phyloP scores from a whole-genome alignment of 2,329 filamentous ascomycete species.

The Neonectria neomacrospora region DNA sequence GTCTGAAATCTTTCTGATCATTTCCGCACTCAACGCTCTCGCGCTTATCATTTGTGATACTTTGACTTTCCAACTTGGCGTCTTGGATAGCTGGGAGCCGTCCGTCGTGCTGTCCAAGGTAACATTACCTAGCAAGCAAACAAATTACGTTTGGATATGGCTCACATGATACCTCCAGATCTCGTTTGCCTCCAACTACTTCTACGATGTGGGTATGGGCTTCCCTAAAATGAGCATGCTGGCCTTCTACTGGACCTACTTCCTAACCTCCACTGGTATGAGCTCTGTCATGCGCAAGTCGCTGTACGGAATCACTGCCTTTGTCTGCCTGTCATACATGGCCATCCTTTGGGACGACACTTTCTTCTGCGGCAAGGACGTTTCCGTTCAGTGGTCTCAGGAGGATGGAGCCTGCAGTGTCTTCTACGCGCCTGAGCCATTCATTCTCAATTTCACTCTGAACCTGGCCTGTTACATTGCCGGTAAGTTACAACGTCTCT shows the following conservation, averaged over 20 bases:
- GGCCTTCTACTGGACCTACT: slow-evolving; percentile 51
- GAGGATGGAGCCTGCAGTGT: slow-evolving; percentile 51
- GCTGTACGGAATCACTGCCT: slow-evolving; percentile 47
- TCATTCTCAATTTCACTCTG: slow-evolving; percentile 50
- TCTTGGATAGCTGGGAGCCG: slow-evolving; percentile 45
- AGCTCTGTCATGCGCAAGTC: slow-evolving; percentile 43
- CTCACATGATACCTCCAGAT: too few species aligned
- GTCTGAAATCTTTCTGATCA: slow-evolving; percentile 46
- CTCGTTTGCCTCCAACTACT: slow-evolving; percentile 51
- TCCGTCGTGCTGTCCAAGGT: slow-evolving; percentile 49
- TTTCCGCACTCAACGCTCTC: slow-evolving; percentile 46
- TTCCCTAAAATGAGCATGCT: slow-evolving; percentile 52
- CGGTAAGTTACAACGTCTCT: slow-evolving; percentile 34
- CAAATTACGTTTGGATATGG: too few species aligned
- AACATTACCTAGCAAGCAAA: too few species aligned
- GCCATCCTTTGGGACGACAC: slow-evolving; percentile 50
- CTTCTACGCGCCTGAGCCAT: slow-evolving; percentile 48
- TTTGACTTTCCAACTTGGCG: slow-evolving; percentile 47
- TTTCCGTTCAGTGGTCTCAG: slow-evolving; percentile 50
- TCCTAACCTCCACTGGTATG: slow-evolving; percentile 41
- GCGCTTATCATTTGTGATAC: slow-evolving; percentile 51
- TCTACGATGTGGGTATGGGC: slow-evolving; percentile 51
- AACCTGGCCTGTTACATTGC: slow-evolving; percentile 49
- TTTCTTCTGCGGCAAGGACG: slow-evolving; percentile 49
- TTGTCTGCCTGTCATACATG: slow-evolving; percentile 46